phyloP scores from a whole-genome alignment of 768 basidiomycete genomes.

The Rhodotorula taiwanensis region DNA sequence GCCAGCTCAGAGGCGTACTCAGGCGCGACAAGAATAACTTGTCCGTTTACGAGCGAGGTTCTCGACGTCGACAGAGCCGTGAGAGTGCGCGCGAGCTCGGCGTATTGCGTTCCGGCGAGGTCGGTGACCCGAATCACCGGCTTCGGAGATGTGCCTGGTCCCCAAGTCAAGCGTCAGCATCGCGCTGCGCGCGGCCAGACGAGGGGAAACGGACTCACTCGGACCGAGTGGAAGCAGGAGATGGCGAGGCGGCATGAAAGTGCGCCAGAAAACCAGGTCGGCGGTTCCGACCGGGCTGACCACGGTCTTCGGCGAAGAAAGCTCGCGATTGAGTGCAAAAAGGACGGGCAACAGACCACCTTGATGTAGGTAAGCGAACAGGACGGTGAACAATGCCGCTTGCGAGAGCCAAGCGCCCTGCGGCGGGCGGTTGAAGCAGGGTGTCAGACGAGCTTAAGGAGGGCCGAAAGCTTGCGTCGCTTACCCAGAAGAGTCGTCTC shows the following conservation, averaged over 20 bases:
- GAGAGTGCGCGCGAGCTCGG: not conserved
- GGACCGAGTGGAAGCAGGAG: conserved; percentile 12
- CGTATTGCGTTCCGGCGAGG: conserved; percentile 13
- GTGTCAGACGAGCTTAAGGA: not conserved
- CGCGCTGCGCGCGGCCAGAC: too few species aligned
- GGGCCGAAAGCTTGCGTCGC: not conserved
- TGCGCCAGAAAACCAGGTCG: conserved; percentile 32
- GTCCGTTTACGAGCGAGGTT: rapidly evolving
- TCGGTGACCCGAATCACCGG: conserved; percentile 7
- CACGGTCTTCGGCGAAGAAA: not conserved
- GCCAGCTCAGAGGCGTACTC: conserved; percentile 11
- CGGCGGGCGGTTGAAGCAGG: not conserved
- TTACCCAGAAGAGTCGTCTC: conserved; percentile 15
- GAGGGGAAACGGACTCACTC: not conserved
- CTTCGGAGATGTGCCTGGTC: not conserved
- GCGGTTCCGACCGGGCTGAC: not conserved
- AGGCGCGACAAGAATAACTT: conserved; percentile 13
- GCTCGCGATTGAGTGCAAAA: conserved; percentile 15
- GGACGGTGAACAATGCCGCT: conserved; percentile 3
- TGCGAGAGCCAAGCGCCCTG: conserved; percentile 25
- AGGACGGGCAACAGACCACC: conserved; percentile 28
- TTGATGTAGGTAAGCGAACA: conserved; percentile 38
- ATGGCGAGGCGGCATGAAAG: conserved; percentile 37
- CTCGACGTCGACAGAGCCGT: not conserved
- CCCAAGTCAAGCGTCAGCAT: not conserved